These are phyloP conservation scores for Ascomycota sp. DNA, from an alignment of 2,329 filamentous ascomycete genomes.

Conservation along the genomic window DNA sequence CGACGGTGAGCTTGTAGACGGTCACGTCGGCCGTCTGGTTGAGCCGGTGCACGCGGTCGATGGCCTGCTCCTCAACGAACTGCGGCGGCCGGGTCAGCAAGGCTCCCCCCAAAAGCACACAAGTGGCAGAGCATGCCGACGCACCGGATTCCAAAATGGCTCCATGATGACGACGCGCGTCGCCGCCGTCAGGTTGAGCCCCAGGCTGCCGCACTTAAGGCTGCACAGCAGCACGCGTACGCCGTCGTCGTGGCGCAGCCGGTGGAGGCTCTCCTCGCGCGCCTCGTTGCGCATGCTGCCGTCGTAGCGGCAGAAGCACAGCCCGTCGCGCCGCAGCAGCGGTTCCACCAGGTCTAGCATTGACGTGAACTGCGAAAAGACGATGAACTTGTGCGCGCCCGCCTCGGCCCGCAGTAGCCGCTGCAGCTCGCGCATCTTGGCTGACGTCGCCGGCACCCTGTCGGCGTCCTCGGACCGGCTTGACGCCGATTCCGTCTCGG, in stretches of 20 bases:
- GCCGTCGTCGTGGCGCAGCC: constrained; percentile 50
- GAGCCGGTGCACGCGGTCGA: constrained; percentile 93
- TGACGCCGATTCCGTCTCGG: constrained; percentile 1
- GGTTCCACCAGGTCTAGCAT: constrained; percentile 96
- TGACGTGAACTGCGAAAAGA: constrained; percentile 95
- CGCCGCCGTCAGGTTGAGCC: constrained; percentile 84
- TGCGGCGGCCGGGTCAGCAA: too few species aligned
- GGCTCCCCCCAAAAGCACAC: too few species aligned
- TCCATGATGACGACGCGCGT: constrained; percentile 87
- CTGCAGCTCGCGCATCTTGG: constrained; percentile 78
- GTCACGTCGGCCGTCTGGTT: constrained; percentile 90
- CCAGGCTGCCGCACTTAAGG: constrained; percentile 80
- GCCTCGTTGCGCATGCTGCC: constrained; percentile 86
- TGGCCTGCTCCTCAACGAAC: constrained; percentile 97
- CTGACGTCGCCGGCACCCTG: constrained; percentile 43
- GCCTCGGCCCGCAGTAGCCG: constrained; percentile 63
- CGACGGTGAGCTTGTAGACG: constrained; percentile 84
- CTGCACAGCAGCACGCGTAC: constrained; percentile 80
- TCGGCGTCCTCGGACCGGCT: constrained; percentile 10
- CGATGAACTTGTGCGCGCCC: constrained; percentile 80
- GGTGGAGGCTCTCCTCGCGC: constrained; percentile 67
- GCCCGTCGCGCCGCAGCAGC: constrained; percentile 54
- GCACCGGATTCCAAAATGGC: constrained; percentile 91
- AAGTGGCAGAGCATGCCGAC: too few species aligned
- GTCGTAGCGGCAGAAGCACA: constrained; percentile 78